Conservation (phyloP, 1,284 basidiomycete species). For the Trichosporon sp. region DNA sequence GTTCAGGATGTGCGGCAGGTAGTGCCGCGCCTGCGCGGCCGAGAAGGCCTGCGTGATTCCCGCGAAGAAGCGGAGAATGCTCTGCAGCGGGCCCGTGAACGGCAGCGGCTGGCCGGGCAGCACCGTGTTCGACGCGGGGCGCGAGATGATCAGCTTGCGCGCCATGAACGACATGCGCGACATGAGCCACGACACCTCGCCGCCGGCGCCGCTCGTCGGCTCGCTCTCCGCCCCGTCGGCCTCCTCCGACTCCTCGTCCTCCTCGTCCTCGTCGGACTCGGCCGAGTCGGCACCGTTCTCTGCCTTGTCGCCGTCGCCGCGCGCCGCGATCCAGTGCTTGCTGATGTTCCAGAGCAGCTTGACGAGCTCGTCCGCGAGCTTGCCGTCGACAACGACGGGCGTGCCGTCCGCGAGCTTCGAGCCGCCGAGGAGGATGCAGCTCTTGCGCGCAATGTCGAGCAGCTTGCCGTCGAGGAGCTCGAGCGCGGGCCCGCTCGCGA, state of each 20-base stretch:
- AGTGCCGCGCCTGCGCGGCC: slow-evolving; percentile 57
- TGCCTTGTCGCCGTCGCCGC: slow-evolving; percentile 6
- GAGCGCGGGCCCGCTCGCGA: slow-evolving; percentile 49
- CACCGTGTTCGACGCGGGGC: slow-evolving; percentile 44
- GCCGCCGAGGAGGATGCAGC: slow-evolving; percentile 77
- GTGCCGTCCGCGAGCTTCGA: slow-evolving; percentile 32
- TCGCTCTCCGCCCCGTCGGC: slow-evolving; percentile 41
- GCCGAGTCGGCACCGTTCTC: slow-evolving; percentile 13
- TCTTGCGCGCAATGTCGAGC: slow-evolving; percentile 67
- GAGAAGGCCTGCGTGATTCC: slow-evolving; percentile 76
- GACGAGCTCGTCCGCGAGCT: slow-evolving; percentile 76
- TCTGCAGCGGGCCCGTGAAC: slow-evolving; percentile 76
- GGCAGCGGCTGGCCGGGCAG: slow-evolving; percentile 51
- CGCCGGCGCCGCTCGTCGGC: slow-evolving; percentile 49
- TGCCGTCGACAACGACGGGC: slow-evolving; percentile 59
- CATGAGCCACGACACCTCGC: slow-evolving; percentile 86
- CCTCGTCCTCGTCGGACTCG: slow-evolving; percentile 40
- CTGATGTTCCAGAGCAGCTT: slow-evolving; percentile 92
- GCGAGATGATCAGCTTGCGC: slow-evolving; percentile 50
- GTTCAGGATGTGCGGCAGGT: slow-evolving; percentile 76
- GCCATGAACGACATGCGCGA: slow-evolving; percentile 87
- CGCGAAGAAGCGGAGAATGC: slow-evolving; percentile 88
- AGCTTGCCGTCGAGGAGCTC: slow-evolving; percentile 15
- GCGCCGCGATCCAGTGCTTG: slow-evolving; percentile 65
- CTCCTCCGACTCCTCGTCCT: slow-evolving; percentile 41